Evolutionary conservation across 164 flowering plant species (phyloP), one percentile per base, ranked within the genome.

Genomic region (Umbellularia californica): DNA sequence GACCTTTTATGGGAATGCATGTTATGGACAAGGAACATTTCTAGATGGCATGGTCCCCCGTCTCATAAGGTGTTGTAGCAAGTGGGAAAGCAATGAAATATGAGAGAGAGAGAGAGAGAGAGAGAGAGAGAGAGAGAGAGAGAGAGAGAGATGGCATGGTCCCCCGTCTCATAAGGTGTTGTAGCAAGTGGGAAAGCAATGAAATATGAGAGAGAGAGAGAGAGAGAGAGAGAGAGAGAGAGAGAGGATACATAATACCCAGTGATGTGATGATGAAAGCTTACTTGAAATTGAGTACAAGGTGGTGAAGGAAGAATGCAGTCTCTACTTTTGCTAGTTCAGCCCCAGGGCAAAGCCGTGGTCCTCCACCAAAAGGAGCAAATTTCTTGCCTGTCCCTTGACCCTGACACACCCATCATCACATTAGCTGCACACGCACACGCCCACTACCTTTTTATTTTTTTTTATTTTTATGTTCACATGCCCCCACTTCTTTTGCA

Each of bases 241-340:
- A 9, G 9, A 22, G 13, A n/a, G 1, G 9, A 70, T 10, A 19
- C 23, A 69, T 23, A 47, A 69, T 69, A 35, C 22, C n/a, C 30
- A 22, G 52, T 20, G 68, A 28, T 67, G 52, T 20, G 68, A 28
- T 67, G 71, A 52, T 74, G 70, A 30, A 66, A 50, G 30, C 50
- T 80, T 80, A 92, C 97, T 90, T 88, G 68, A 83, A 88, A 71
- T 80, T 88, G 50, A 92, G 95, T 78, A 93, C 92, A 80, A 93
- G 84, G 79, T 92, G 94, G 78, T 93, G 98, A 72, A 93, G 89
- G 80, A 93, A 93, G 79, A 89, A 84, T 2, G 97, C 84, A 60
- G 81, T 81, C 77, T 87, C 90, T 23, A 92, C 70, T 85, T 83
- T 87, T n/a, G 88, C 98, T 23, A 93, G 84, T 22, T 88, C 98